phyloP scores from a whole-genome alignment of 2,329 filamentous ascomycete species.

The Pseudogymnoascus sp. region DNA sequence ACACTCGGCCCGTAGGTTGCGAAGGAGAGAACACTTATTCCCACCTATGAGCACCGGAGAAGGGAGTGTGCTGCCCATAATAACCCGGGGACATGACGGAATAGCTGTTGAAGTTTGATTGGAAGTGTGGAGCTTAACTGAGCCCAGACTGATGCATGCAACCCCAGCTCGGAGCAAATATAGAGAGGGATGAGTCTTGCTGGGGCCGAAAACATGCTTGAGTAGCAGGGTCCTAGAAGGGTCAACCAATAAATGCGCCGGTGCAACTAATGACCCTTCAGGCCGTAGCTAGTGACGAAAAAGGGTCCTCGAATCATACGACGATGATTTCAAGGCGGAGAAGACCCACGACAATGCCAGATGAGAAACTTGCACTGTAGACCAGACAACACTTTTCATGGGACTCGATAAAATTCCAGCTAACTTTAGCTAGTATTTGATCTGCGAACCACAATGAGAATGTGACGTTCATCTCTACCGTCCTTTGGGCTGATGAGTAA shows the following conservation, averaged over 20 bases:
- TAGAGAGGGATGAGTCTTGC: not conserved
- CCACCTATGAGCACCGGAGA: not conserved
- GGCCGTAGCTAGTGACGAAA: not conserved
- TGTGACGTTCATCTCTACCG: not conserved
- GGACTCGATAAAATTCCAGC: not conserved
- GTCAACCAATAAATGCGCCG: not conserved
- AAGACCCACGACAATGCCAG: not conserved
- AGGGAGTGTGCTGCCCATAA: not conserved
- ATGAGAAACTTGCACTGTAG: not conserved
- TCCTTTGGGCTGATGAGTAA: not conserved
- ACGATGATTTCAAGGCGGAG: not conserved
- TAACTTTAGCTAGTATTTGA: not conserved
- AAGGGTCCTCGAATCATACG: not conserved
- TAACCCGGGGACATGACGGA: not conserved
- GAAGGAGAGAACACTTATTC: not conserved
- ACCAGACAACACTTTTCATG: not conserved
- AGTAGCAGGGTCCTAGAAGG: not conserved
- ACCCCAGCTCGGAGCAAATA: not conserved
- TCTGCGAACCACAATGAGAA: not conserved
- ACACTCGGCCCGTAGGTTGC: not conserved
- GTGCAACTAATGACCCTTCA: not conserved
- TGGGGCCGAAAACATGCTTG: not conserved
- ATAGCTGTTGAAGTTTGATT: not conserved
- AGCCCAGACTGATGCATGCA: not conserved
- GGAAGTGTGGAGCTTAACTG: not conserved